phyloP scores from a whole-genome alignment of 2,329 filamentous ascomycete genomes.

The Clarireedia hainanense region DNA sequence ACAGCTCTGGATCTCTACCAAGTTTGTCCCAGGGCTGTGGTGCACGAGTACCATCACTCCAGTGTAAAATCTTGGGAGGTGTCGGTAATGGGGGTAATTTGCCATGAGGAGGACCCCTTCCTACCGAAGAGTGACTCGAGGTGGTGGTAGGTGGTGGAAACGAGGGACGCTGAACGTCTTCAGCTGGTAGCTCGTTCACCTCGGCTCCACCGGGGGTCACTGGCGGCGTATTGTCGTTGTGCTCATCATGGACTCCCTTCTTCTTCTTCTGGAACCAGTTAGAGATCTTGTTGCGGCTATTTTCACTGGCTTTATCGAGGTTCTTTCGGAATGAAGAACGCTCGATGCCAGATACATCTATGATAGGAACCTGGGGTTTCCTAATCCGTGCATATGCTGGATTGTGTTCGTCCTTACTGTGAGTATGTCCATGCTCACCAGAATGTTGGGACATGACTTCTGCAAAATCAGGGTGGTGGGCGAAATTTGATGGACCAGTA shows the following conservation, averaged over 20 bases:
- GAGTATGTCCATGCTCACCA: not conserved
- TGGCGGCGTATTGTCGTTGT: not conserved
- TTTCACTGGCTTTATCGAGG: constrained; percentile 7
- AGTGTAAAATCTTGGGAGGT: not conserved
- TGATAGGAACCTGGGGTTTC: constrained; percentile 4
- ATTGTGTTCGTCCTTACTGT: not conserved
- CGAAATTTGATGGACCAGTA: not conserved
- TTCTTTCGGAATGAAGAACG: constrained; percentile 3
- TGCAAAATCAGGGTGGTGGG: not conserved
- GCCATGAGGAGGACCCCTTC: not conserved
- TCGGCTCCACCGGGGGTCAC: not conserved
- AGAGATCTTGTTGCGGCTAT: constrained; percentile 1
- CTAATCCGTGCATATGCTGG: constrained; percentile 6
- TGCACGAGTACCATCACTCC: not conserved
- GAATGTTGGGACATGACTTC: not conserved
- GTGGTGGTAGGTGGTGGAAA: not conserved
- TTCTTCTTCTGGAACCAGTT: constrained; percentile 8
- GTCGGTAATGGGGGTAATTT: not conserved
- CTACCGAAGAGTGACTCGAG: not conserved
- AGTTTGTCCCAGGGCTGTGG: not conserved
- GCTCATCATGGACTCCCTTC: constrained; percentile 1
- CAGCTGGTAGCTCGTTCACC: not conserved
- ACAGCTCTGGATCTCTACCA: constrained; percentile 24
- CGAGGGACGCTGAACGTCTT: not conserved
- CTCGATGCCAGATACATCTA: constrained; percentile 8